phyloP scores from a whole-genome alignment of 148 eudicot species.

The Oxyria digyna region DNA sequence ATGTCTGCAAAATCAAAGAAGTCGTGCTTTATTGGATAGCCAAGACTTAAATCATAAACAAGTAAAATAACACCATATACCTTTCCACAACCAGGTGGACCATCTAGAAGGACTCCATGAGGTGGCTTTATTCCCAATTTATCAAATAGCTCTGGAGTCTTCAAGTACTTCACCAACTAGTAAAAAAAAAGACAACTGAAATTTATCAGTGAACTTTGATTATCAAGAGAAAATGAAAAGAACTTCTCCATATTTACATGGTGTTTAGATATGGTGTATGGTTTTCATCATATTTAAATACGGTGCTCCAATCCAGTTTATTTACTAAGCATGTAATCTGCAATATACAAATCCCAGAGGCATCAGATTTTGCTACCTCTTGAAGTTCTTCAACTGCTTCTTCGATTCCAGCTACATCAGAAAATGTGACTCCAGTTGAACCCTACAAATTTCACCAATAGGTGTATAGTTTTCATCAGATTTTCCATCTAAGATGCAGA shows the following conservation, averaged over 20 bases:
- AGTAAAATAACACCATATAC: constrained; percentile 21
- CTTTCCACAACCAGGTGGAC: constrained; percentile 99
- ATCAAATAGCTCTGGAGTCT: constrained; percentile 83
- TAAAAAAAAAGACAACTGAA: constrained; percentile 1
- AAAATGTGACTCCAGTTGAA: constrained; percentile 81
- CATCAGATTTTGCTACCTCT: constrained; percentile 38
- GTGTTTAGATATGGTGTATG: too few species aligned
- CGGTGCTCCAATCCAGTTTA: too few species aligned
- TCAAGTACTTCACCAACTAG: constrained; percentile 83
- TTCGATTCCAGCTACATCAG: constrained; percentile 92
- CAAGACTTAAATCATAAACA: background rate
- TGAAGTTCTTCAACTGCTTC: constrained; percentile 96
- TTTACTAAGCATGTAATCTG: background rate
- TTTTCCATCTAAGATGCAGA: background rate
- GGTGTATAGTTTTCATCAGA: background rate
- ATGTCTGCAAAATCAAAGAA: constrained; percentile 41
- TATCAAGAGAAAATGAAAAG: background rate
- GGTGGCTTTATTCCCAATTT: constrained; percentile 91
- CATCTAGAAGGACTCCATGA: constrained; percentile 87
- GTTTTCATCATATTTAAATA: too few species aligned
- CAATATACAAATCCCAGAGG: background rate
- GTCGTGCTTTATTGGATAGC: background rate
- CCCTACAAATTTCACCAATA: constrained; percentile 30
- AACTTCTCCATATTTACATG: background rate
- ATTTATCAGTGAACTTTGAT: background rate